Evolutionary conservation across 306 rosid species (phyloP).

Genomic region (Pyrus communis): DNA sequence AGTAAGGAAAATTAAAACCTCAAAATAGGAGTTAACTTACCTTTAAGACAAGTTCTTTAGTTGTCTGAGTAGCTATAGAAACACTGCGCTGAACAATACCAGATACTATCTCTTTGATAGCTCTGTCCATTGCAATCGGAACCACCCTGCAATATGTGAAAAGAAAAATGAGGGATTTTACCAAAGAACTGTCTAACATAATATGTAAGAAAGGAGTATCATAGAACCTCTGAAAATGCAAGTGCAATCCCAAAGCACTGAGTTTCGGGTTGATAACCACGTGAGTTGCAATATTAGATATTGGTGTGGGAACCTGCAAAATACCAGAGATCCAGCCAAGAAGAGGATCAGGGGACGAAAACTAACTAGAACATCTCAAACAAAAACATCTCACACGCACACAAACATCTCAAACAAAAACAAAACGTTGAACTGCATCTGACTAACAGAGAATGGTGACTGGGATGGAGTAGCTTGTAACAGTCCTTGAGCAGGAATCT

Average conservation of each 20-base stretch:
- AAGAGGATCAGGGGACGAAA: background rate
- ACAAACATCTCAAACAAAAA: background rate
- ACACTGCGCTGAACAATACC: constrained; percentile 94
- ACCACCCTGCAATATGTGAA: constrained; percentile 46
- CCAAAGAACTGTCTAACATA: background rate
- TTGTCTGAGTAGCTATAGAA: constrained; percentile 96
- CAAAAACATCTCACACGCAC: background rate
- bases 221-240: constrained; percentile 75
- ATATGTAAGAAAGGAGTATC: constrained; percentile 3
- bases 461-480: constrained; percentile 59
- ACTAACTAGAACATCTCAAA: background rate
- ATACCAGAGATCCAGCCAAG: constrained; percentile 9
- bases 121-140: constrained; percentile 93
- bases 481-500: constrained; percentile 79
- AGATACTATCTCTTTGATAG: constrained; percentile 81
- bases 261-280: constrained; percentile 84
- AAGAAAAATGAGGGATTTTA: constrained; percentile 11
- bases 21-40: constrained; percentile 25
- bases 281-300: constrained; percentile 78
- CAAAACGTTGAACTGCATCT: constrained; percentile 29
- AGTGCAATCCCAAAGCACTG: constrained; percentile 56
- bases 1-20: background rate
- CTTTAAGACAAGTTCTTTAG: constrained; percentile 97
- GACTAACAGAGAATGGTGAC: constrained; percentile 60
- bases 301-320: constrained; percentile 60